Conservation (phyloP, 2,329 filamentous ascomycete genomes). For the Zasmidium angulare region DNA sequence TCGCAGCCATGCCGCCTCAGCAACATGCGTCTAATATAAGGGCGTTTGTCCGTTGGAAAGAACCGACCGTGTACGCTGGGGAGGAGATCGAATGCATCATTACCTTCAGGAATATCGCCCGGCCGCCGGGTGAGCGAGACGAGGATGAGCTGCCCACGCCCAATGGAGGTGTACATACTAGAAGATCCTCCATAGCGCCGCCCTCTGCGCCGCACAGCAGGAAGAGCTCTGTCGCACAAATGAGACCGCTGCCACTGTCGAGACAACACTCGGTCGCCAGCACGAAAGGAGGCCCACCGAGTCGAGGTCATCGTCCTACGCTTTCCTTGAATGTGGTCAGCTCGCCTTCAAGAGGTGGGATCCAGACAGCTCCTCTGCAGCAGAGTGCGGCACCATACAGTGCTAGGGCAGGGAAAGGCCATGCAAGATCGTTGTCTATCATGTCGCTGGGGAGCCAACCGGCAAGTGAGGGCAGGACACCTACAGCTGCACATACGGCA, state of each 20-base stretch:
- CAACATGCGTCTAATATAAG: conserved; percentile 68
- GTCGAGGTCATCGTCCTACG: conserved; percentile 63
- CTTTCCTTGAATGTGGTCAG: conserved; percentile 57
- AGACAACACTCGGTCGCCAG: conserved; percentile 22
- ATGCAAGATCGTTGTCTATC: conserved; percentile 51
- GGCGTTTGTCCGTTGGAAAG: conserved; percentile 93
- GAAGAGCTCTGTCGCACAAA: conserved; percentile 24
- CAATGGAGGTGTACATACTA: conserved; percentile 17
- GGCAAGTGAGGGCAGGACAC: conserved; percentile 25
- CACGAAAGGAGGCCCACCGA: conserved; percentile 17
- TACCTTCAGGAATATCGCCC: conserved; percentile 84
- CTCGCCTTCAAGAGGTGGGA: conserved; percentile 31
- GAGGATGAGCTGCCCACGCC: conserved; percentile 33
- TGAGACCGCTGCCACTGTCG: conserved; percentile 14
- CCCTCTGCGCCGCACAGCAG: conserved; percentile 23
- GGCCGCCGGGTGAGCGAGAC: conserved; percentile 41
- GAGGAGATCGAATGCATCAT: conserved; percentile 95
- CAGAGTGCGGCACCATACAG: conserved; percentile 32
- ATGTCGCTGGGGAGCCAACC: conserved; percentile 49
- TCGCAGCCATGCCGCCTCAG: conserved; percentile 14
- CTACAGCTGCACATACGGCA: conserved; percentile 8
- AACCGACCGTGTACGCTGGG: conserved; percentile 91
- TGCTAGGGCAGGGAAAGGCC: conserved; percentile 49
- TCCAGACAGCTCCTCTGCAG: conserved; percentile 24
- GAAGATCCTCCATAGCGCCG: conserved; percentile 16